Conservation (phyloP, 1,284 basidiomycete species). For the Heterobasidion irregulare region DNA sequence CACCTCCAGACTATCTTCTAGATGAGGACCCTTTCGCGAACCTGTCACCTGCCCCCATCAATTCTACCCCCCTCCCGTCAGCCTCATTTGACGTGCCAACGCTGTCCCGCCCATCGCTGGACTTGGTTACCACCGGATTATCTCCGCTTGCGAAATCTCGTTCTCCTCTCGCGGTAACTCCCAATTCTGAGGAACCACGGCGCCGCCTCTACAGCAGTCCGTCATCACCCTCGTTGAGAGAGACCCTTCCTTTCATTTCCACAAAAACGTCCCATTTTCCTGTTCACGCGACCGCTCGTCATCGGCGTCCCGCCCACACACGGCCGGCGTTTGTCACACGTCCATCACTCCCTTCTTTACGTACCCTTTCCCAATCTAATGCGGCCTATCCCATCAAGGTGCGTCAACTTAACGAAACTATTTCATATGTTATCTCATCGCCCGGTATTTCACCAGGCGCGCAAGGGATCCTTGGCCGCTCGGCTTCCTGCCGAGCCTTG, state of each 20-base stretch:
- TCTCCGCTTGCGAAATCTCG: neutral
- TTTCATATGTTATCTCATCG: conserved; percentile 3
- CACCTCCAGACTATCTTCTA: conserved; percentile 36
- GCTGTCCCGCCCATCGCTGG: neutral
- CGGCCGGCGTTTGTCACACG: conserved; percentile 49
- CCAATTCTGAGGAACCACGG: neutral
- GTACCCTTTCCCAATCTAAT: conserved; percentile 49
- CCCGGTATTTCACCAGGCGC: conserved; percentile 28
- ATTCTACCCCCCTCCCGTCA: conserved; percentile 1
- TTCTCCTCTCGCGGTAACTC: neutral
- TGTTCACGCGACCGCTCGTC: conserved; percentile 21
- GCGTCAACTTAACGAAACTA: conserved; percentile 7
- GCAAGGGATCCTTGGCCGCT: conserved; percentile 54
- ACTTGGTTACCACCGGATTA: neutral
- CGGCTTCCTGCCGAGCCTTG: conserved; percentile 53
- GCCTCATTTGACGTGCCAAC: neutral
- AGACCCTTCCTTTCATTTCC: neutral
- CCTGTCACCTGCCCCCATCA: conserved; percentile 24
- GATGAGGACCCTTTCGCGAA: conserved; percentile 70
- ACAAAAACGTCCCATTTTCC: conserved; percentile 10
- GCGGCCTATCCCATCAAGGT: conserved; percentile 50
- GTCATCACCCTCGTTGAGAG: neutral
- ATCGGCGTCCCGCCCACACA: conserved; percentile 44
- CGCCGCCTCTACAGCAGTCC: neutral
- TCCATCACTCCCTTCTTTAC: conserved; percentile 60